phyloP scores from a whole-genome alignment of 352 stramenopile species.

The Phytophthora pisi region DNA sequence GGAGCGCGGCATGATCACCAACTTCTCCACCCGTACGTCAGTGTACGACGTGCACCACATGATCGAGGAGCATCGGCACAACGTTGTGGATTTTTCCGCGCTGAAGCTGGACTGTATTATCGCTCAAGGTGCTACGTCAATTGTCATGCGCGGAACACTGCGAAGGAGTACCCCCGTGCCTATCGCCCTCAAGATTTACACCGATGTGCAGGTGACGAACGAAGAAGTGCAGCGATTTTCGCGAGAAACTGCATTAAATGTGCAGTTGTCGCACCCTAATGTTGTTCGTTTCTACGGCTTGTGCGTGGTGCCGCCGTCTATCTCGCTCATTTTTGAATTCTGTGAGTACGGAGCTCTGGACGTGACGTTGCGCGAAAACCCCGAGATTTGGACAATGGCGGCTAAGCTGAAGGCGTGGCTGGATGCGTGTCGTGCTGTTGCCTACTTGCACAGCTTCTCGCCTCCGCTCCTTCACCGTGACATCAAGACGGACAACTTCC shows the following conservation, averaged over 20 bases:
- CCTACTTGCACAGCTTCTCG: slow-evolving; percentile 86
- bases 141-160: slow-evolving; percentile 80
- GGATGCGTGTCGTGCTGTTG: slow-evolving; percentile 80
- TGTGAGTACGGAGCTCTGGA: slow-evolving; percentile 85
- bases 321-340: slow-evolving; percentile 89
- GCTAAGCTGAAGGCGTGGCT: slow-evolving; percentile 86
- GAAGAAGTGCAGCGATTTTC: slow-evolving; percentile 86
- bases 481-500: slow-evolving; percentile 89
- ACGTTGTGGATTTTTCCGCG: slow-evolving; percentile 81
- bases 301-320: slow-evolving; percentile 83
- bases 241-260: slow-evolving; percentile 79
- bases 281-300: slow-evolving; percentile 84
- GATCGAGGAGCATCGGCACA: slow-evolving; percentile 86
- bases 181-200: slow-evolving; percentile 90
- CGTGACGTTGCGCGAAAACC: slow-evolving; percentile 51
- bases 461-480: slow-evolving; percentile 81
- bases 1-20: slow-evolving; percentile 86
- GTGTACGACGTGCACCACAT: slow-evolving; percentile 90
- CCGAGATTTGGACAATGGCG: slow-evolving; percentile 62
- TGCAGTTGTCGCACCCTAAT: slow-evolving; percentile 84
- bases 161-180: slow-evolving; percentile 46
- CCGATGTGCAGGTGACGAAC: slow-evolving; percentile 79
- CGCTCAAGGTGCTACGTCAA: slow-evolving; percentile 78
- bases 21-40: slow-evolving; percentile 87
- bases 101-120: slow-evolving; percentile 80